Evolutionary conservation across 306 rosid species (phyloP).

Genomic region (Abrus pulchellus): DNA sequence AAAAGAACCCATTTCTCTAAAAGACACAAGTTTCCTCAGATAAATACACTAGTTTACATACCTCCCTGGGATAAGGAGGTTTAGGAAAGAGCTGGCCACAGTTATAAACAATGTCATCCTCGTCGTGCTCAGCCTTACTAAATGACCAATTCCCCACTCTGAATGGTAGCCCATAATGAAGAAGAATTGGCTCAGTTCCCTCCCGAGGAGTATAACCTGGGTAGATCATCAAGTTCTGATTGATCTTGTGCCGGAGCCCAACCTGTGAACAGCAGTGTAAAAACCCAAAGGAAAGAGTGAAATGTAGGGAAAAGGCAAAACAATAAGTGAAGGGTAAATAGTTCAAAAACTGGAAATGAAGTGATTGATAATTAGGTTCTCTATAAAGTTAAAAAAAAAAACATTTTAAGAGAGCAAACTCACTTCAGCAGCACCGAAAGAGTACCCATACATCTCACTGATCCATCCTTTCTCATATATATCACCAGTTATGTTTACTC

Average conservation of each 20-base stretch:
- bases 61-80: conserved; percentile 95
- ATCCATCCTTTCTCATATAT: conserved; percentile 90
- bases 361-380: conserved; percentile 4
- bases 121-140: conserved; percentile 80
- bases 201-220: conserved; percentile 81
- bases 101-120: conserved; percentile 73
- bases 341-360: conserved; percentile 6
- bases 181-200: conserved; percentile 80
- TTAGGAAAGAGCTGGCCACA: conserved; percentile 84
- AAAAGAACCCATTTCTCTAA: background rate
- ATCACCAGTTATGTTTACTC: conserved; percentile 88
- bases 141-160: conserved; percentile 94
- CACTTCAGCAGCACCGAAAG: conserved; percentile 97
- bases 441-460: conserved; percentile 97
- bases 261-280: conserved; percentile 64
- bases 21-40: background rate
- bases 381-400: conserved; percentile 6
- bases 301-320: conserved; percentile 26
- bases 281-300: background rate
- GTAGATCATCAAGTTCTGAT: conserved; percentile 90
- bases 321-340: conserved; percentile 5
- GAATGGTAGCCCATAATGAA: conserved; percentile 88
- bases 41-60: conserved; percentile 46
- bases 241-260: conserved; percentile 90
- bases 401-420: conserved; percentile 41